These are phyloP conservation scores for Eucalyptus tenuipes DNA, from an alignment of 345 rosid species.

Conservation along the genomic window DNA sequence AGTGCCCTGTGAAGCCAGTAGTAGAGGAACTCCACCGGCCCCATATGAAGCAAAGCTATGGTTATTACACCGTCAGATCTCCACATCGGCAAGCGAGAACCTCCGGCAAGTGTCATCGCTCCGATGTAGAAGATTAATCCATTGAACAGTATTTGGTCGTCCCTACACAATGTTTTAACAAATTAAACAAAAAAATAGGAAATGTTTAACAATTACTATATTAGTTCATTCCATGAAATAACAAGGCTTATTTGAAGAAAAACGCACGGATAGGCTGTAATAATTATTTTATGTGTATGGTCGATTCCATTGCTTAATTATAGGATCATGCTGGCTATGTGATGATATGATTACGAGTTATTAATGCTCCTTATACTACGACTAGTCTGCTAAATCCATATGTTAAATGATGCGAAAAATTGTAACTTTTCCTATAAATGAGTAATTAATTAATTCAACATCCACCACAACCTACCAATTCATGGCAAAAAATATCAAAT, in stretches of 20 bases:
- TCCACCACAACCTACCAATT: not conserved
- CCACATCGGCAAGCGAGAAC: constrained; percentile 42
- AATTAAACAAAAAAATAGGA: not conserved
- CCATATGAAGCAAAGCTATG: constrained; percentile 34
- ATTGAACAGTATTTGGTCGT: constrained; percentile 55
- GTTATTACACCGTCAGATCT: constrained; percentile 41
- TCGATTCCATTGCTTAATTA: not conserved
- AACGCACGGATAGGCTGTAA: not conserved
- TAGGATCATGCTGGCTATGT: not conserved
- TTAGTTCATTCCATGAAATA: not conserved
- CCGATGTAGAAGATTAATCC: constrained; percentile 33
- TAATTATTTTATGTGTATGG: not conserved
- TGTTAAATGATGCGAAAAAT: not conserved
- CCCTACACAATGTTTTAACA: constrained; percentile 24
- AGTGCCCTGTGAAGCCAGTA: constrained; percentile 81
- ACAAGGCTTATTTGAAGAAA: not conserved
- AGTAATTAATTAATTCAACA: not conserved
- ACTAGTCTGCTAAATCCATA: not conserved
- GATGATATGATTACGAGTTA: not conserved
- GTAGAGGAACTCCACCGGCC: constrained; percentile 73
- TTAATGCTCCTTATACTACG: not conserved
- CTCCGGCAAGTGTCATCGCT: not conserved
- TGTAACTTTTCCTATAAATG: not conserved
- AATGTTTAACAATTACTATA: not conserved
- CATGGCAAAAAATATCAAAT: not conserved